Evolutionary conservation across 179 eudicot genomes (phyloP), one percentile per base, ranked within the genome.

Genomic region (Beta lomatogona): DNA sequence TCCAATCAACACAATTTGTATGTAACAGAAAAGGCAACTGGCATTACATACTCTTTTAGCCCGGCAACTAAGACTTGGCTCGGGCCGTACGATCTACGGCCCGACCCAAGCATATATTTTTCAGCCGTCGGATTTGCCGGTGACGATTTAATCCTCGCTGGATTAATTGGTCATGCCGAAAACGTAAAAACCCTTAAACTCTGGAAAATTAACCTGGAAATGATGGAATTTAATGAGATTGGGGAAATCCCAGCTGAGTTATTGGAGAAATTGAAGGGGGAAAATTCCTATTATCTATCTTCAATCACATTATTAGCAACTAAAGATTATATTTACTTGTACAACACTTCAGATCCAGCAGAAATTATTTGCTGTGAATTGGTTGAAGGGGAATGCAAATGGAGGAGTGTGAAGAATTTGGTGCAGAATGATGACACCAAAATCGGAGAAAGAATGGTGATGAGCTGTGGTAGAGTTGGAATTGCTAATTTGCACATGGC

Each of bases 231-330:
- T 5, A 74, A 74, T 12, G 71, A 81, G 82, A 84, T 92, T 1
- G 90, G 87, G 16, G 98, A 92, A 76, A 89, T 92, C 83, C 97
- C 98, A 18, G 0, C 0, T 64, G 72, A 46, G 41, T 77, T 90
- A 7, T 70, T 90, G 11, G 90, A 82, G 77, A 86, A 85, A 74
- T 68, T 93, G 53, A 86, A 70, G 74, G 81, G 84, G 2, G 88
- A 82, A 15, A 46, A 3, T 16, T 61, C 71, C 9, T 72, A 71
- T 25, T 16, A 88, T 21, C 9, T 88, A 15, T 48, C 82, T 16
- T 87, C 91, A 13, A 79, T 93, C 9, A 75, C 83, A 22, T 80
- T 88, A 9, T 78, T 88, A 70, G 46, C 82, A 60, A 88, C 86
- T 36, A 83, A 86, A 19, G 77, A 85, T 57, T 61, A 75, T 10